These are phyloP conservation scores for Staphylotrichum tortipilum DNA, from an alignment of 495 filamentous ascomycete species.

Conservation along the genomic window DNA sequence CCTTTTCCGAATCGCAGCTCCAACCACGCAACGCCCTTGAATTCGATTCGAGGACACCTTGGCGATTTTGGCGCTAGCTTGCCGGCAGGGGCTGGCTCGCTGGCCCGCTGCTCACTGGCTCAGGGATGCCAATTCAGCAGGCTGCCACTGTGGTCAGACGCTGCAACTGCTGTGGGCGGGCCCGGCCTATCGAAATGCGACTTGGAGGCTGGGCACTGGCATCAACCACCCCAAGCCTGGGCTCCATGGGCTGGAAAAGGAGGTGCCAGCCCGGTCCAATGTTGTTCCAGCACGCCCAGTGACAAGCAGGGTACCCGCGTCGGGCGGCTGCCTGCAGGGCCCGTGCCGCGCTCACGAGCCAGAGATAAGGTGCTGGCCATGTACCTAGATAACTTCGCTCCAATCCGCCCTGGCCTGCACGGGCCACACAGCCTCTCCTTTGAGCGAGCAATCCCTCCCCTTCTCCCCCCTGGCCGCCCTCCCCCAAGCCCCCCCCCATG, in stretches of 20 bases:
- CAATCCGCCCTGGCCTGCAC: no score
- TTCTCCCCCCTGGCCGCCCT: no score
- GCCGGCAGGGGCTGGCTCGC: no score
- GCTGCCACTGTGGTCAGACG: not conserved
- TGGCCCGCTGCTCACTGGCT: no score
- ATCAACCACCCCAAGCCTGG: no score
- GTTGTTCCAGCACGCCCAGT: conserved; percentile 18
- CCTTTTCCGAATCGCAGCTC: conserved; percentile 11
- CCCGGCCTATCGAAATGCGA: no score
- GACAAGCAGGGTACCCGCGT: conserved; percentile 1
- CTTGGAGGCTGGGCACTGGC: no score
- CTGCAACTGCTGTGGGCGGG: not conserved
- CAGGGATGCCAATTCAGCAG: conserved; percentile 2
- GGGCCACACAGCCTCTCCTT: conserved; percentile 1
- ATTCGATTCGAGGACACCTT: conserved; percentile 25
- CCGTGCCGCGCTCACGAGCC: conserved; percentile 5
- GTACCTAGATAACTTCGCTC: no score
- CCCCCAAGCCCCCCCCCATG: no score
- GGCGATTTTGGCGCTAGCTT: conserved; percentile 17
- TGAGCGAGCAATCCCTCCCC: no score
- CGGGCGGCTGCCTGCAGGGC: not conserved
- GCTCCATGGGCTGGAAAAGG: not conserved
- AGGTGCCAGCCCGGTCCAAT: conserved; percentile 16
- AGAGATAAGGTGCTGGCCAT: conserved; percentile 21
- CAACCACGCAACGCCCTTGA: no score